Conservation (phyloP, 1,284 basidiomycete genomes). For the Anthracocystis panici-leucophaei region DNA sequence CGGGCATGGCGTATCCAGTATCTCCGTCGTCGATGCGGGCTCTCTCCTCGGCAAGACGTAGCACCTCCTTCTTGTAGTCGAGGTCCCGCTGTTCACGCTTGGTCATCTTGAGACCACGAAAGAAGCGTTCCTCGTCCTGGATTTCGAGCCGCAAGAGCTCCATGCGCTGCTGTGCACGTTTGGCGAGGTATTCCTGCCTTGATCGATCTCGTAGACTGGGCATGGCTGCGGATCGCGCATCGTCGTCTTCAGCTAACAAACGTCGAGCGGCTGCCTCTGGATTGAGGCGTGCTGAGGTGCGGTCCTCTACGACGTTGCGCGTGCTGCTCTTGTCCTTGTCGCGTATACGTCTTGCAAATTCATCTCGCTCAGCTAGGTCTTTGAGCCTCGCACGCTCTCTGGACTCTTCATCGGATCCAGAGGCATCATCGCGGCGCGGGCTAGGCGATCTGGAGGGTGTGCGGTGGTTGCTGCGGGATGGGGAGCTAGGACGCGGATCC, state of each 20-base stretch:
- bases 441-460: conserved; percentile 11
- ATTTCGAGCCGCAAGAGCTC: conserved; percentile 90
- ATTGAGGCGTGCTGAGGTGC: conserved; percentile 74
- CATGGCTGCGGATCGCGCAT: conserved; percentile 57
- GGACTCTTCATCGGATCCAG: conserved; percentile 74
- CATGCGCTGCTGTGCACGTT: conserved; percentile 94
- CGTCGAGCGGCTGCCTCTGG: conserved; percentile 85
- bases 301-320: conserved; percentile 92
- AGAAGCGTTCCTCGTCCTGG: conserved; percentile 65
- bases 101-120: conserved; percentile 74
- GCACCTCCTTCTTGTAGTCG: conserved; percentile 90
- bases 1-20: conserved; percentile 57
- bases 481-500: conserved; percentile 35
- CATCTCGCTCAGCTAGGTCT: conserved; percentile 89
- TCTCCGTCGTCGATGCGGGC: conserved; percentile 86
- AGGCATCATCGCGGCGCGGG: conserved; percentile 9
- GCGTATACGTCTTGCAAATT: conserved; percentile 88
- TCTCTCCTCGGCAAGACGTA: conserved; percentile 91
- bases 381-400: conserved; percentile 81
- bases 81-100: conserved; percentile 84
- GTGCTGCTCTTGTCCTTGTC: conserved; percentile 85
- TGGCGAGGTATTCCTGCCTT: conserved; percentile 92
- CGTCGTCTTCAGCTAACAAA: conserved; percentile 74
- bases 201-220: conserved; percentile 62
- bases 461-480: not conserved